Evolutionary conservation across 2,329 filamentous ascomycete genomes (phyloP), one percentile per base, ranked within the genome.

Genomic region (Diaporthe ampelina): DNA sequence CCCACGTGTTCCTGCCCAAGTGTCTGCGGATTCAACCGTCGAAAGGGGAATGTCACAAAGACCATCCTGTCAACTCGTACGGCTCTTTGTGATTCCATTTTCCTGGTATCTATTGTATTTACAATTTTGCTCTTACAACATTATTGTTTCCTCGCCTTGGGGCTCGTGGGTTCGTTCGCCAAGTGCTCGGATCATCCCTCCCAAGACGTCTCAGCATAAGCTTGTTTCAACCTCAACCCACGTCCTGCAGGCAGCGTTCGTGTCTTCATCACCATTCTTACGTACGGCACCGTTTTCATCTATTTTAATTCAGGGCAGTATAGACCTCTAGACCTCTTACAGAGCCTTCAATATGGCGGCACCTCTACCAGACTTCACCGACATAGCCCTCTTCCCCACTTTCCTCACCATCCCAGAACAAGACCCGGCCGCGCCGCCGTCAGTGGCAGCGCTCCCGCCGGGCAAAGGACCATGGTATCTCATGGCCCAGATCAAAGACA

Each of bases 401-500:
- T 84, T 85, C 32, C 58, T 50, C 48, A 72, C 24, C 58, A 59
- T 77, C 67, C 48, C 61, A 65, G 59, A 54, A 61, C 29, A 57
- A 32, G 71, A 56, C 5, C 29, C 54, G 21, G 40, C 58, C 10
- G 63, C 63, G 21, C 57, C 70, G 32, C 26, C 68, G n/a, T 57
- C 70, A 17, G 26, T 57, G 4, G 52, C 68, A 7, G 54, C 69
- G 26, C 52, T 63, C 48, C 7, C 45, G 43, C 52, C 63, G 40
- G 56, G 63, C 13, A 50, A 26, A 32, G 52, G 19, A 75, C 29
- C 71, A 77, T 83, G 83, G 80, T 84, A 82, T 76, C 83, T 88
- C 50, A 81, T 88, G 17, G 86, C 84, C 52, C 83, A 87, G 73
- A 81, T 88, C 72, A 84, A 84, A 74, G 82, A 87, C 75, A 82